Evolutionary conservation across 768 basidiomycete species (phyloP).

Genomic region (Amanita pseudoporphyria): DNA sequence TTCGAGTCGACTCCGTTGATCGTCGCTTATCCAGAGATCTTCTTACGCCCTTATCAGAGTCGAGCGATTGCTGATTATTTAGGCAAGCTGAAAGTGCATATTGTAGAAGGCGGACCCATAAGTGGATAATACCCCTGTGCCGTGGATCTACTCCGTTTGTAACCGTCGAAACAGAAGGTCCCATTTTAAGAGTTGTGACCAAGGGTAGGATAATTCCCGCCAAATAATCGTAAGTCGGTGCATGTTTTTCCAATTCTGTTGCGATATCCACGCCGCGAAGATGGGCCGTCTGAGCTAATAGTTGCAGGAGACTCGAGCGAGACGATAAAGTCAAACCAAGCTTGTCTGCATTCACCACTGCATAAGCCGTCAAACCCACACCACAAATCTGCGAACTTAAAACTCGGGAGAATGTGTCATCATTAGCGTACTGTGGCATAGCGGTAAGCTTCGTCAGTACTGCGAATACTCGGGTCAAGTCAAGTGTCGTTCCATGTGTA

Average conservation of each 20-base stretch:
- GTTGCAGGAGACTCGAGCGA: slow-evolving; percentile 27
- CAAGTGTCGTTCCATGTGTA: slow-evolving; percentile 35
- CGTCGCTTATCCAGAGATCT: slow-evolving; percentile 34
- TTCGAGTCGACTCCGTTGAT: slow-evolving; percentile 13
- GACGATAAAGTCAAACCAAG: slow-evolving; percentile 30
- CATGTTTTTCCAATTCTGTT: slow-evolving; percentile 43
- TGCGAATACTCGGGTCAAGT: slow-evolving; percentile 51
- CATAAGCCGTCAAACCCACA: slow-evolving; percentile 38
- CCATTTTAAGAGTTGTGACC: slow-evolving; percentile 41
- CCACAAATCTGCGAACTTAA: slow-evolving; percentile 36
- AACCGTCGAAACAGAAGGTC: slow-evolving; percentile 31
- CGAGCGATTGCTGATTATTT: slow-evolving; percentile 18
- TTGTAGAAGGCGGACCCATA: slow-evolving; percentile 55
- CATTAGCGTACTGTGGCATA: slow-evolving; percentile 39
- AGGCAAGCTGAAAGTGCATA: slow-evolving; percentile 50
- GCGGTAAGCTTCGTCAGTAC: slow-evolving; percentile 35
- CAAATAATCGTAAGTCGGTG: slow-evolving; percentile 51
- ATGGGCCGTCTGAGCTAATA: slow-evolving; percentile 36
- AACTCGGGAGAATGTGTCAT: slow-evolving; percentile 38
- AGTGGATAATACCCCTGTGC: slow-evolving; percentile 32
- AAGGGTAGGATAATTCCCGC: slow-evolving; percentile 57
- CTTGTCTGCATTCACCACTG: slow-evolving; percentile 32
- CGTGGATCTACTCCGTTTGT: slow-evolving; percentile 34
- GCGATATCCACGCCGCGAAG: slow-evolving; percentile 45
- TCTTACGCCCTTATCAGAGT: slow-evolving; percentile 19